Evolutionary conservation across 306 rosid species (phyloP), one percentile per base, ranked within the genome.

Genomic region (Vigna hirtella): DNA sequence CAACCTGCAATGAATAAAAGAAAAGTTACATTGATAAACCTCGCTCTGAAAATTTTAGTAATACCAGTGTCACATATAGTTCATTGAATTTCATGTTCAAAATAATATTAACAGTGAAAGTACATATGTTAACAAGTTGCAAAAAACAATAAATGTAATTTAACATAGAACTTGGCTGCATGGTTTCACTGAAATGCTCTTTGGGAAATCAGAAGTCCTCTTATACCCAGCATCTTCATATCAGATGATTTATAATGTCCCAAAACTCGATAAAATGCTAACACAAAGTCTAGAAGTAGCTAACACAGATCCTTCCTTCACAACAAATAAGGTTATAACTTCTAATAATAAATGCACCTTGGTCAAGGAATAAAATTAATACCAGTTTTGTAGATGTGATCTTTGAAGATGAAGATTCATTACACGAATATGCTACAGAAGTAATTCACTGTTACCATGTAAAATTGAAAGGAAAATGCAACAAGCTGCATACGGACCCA

Each of bases 1-100:
- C 30, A 80, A 65, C 53, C 79, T 65, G 79, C 79, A 53, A 18
- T 10, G 4, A 73, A 66, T 28, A 71, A 40, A 63, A n/a, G 24
- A 38, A 38, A 38, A 24, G 47, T 51, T 40, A 51, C 22, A 12
- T 24, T 12, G 64, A 26, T 18, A 57, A 57, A 6, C 13, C n/a
- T 58, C 36, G 6, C 0, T 11, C n/a, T 4, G 67, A 53, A 73
- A 52, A 52, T n/a, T 42, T 16, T 2, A 64, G 61, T 42, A 20
- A 47, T 55, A 28, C 52, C 49, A 63, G 24, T 8, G 45, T 8
- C 18, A 61, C 11, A 2, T 28, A 40, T 2, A 61, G 20, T 30
- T 61, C 20, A 30, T 11, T 10, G 3, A n/a, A 28, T 61, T 61
- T 61, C 18, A 6, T 28, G 20, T 61, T 61, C 12, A 61, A 61